These are phyloP conservation scores for Drechslerella coelobrocha DNA, from an alignment of 2,329 filamentous ascomycete genomes.

Conservation along the genomic window DNA sequence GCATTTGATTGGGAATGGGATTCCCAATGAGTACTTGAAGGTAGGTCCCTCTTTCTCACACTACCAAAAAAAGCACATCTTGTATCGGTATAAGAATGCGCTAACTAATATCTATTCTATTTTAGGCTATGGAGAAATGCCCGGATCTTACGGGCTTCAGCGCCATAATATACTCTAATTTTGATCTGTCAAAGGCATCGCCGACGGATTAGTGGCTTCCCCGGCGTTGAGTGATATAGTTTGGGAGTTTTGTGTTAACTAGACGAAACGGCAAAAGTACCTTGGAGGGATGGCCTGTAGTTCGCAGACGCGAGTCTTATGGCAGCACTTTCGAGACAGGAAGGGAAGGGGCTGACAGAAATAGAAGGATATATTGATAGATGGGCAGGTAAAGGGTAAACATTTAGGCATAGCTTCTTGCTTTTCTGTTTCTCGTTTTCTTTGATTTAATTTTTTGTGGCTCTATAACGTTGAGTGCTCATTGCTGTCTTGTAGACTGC, in stretches of 20 bases:
- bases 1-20: constrained; percentile 82
- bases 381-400: constrained; percentile 18
- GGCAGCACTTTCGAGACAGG: neutral
- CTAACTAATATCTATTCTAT: constrained; percentile 61
- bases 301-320: neutral
- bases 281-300: neutral
- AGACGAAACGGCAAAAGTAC: neutral
- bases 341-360: neutral
- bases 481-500: neutral
- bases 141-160: constrained; percentile 81
- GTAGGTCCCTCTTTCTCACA: constrained; percentile 28
- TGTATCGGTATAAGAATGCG: constrained; percentile 54
- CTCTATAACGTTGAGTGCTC: constrained; percentile 4
- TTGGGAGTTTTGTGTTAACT: neutral
- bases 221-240: neutral
- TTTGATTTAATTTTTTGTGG: constrained; percentile 11
- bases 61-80: constrained; percentile 52
- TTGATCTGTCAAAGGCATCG: constrained; percentile 59
- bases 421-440: constrained; percentile 7
- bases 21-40: constrained; percentile 73
- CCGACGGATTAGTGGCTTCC: constrained; percentile 26
- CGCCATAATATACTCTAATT: constrained; percentile 87
- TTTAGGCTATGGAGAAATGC: constrained; percentile 75
- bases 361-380: constrained; percentile 4
- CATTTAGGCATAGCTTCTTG: constrained; percentile 20